phyloP scores from a whole-genome alignment of 495 filamentous ascomycete species.

The Penicillium waksmanii region DNA sequence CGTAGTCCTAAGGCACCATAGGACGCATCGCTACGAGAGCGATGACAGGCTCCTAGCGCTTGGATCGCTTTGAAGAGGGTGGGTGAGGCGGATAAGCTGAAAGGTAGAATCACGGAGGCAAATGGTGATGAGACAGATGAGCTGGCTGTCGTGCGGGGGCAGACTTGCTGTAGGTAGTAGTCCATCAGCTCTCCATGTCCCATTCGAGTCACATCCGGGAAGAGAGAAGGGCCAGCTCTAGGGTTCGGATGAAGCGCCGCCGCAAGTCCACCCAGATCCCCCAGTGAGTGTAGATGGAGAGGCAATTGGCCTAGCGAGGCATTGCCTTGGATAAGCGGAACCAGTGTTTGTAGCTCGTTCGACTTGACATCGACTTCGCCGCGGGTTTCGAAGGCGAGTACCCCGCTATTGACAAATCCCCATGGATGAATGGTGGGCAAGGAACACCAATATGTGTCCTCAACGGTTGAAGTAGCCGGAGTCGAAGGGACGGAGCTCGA shows the following conservation, averaged over 20 bases:
- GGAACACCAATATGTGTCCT: conserved; percentile 37
- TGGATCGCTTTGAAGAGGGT: conserved; percentile 44
- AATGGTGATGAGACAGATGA: conserved; percentile 44
- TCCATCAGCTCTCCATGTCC: conserved; percentile 41
- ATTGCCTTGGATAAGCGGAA: conserved; percentile 7
- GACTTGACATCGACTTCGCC: conserved; percentile 33
- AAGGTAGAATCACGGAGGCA: conserved; percentile 45
- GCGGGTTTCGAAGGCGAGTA: conserved; percentile 36
- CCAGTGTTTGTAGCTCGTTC: conserved; percentile 33
- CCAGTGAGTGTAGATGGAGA: neutral
- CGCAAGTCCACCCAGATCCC: conserved; percentile 1
- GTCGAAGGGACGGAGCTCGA: conserved; percentile 17
- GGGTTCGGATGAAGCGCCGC: conserved; percentile 13
- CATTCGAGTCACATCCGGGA: conserved; percentile 33
- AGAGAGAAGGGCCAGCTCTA: conserved; percentile 27
- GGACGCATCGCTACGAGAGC: conserved; percentile 34
- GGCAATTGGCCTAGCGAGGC: neutral
- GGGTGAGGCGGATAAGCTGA: conserved; percentile 42
- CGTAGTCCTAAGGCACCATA: conserved; percentile 40
- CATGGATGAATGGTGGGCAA: conserved; percentile 35
- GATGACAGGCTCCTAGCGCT: conserved; percentile 45
- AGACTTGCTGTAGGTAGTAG: conserved; percentile 49
- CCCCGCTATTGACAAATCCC: conserved; percentile 45
- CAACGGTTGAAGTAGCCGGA: conserved; percentile 14
- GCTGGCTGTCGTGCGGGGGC: conserved; percentile 46